Evolutionary conservation across 768 basidiomycete species (phyloP).

Genomic region (Tulasnella sp.): DNA sequence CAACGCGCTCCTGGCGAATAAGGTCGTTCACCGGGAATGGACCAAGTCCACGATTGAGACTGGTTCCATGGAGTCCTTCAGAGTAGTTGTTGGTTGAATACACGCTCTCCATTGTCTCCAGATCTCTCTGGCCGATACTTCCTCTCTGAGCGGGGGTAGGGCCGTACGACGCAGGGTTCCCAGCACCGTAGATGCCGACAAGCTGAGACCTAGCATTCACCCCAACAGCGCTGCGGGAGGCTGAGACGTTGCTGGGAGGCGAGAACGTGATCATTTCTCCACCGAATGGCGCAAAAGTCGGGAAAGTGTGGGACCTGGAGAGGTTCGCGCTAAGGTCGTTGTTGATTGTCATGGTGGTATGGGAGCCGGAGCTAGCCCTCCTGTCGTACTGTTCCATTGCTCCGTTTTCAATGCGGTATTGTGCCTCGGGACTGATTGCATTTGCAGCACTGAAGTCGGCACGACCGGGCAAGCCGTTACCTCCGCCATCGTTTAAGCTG

Average conservation of each 20-base stretch:
- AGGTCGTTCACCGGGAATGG: not conserved
- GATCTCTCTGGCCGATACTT: not conserved
- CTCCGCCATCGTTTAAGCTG: not conserved
- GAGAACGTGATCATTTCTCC: not conserved
- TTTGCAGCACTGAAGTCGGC: not conserved
- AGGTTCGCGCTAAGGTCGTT: not conserved
- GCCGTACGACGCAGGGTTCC: not conserved
- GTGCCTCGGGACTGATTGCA: not conserved
- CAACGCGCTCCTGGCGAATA: conserved; percentile 6
- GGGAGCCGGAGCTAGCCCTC: not conserved
- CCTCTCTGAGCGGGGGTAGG: not conserved
- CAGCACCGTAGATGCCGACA: not conserved
- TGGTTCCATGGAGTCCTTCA: not conserved
- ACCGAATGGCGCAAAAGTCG: conserved; percentile 2
- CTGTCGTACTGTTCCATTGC: not conserved
- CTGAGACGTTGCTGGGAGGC: not conserved
- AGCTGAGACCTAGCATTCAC: not conserved
- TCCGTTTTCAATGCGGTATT: not conserved
- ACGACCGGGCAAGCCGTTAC: not conserved
- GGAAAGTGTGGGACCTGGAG: conserved; percentile 4
- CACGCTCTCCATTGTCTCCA: not conserved
- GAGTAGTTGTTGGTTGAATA: not conserved
- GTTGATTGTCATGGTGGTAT: not conserved
- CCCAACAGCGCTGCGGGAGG: not conserved
- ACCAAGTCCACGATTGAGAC: not conserved